These are phyloP conservation scores for Chiua virens DNA, from an alignment of 768 basidiomycete genomes.

Conservation along the genomic window DNA sequence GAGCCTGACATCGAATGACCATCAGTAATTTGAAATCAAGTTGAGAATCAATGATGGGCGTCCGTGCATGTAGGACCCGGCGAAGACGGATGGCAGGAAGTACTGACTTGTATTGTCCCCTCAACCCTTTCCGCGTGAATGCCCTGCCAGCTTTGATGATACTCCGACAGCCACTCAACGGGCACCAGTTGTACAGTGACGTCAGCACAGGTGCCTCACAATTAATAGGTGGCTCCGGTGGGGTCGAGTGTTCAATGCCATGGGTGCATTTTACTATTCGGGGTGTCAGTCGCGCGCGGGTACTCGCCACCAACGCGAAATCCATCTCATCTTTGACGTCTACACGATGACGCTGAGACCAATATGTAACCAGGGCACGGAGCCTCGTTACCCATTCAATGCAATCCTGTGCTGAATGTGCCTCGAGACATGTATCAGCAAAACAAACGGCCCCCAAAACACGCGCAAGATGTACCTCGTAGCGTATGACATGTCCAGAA, in stretches of 20 bases:
- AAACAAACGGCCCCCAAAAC: not conserved
- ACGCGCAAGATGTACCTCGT: conserved; percentile 61
- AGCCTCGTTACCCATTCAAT: conserved; percentile 86
- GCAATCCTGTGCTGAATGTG: conserved; percentile 62
- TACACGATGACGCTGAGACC: conserved; percentile 71
- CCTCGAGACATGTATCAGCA: conserved; percentile 39
- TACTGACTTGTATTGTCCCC: conserved; percentile 77
- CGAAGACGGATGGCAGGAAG: no score
- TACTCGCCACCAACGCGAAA: conserved; percentile 52
- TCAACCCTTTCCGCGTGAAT: conserved; percentile 67
- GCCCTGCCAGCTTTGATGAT: conserved; percentile 73
- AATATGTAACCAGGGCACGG: conserved; percentile 68
- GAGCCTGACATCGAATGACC: conserved; percentile 41
- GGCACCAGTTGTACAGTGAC: conserved; percentile 85
- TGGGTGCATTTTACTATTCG: conserved; percentile 33
- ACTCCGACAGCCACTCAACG: conserved; percentile 74
- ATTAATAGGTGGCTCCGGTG: conserved; percentile 54
- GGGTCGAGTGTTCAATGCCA: conserved; percentile 39
- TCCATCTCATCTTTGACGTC: conserved; percentile 85
- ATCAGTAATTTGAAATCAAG: no score
- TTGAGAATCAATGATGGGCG: not conserved
- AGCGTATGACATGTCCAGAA: conserved; percentile 66
- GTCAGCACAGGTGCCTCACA: conserved; percentile 58
- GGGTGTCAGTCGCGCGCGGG: conserved; percentile 61
- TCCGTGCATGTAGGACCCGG: not conserved